A percentile compares a stretch with the other conserved stretches of the same genome.
phyloP scores from a whole-genome alignment of 2,329 filamentous ascomycete species.

The Aspergillus novofumigatus region DNA sequence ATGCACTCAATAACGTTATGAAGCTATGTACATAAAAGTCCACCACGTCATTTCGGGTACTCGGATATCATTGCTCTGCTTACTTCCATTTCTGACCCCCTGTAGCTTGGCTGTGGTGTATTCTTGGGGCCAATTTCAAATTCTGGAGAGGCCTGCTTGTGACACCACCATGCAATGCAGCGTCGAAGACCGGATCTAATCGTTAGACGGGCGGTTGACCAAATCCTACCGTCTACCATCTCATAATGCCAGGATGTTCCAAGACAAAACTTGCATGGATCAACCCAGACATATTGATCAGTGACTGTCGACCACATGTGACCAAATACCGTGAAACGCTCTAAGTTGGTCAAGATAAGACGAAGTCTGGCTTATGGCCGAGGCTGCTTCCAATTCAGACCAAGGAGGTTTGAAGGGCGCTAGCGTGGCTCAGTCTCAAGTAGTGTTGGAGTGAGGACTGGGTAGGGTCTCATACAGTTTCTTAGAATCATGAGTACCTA shows the following conservation, averaged over 20 bases:
- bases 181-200: neutral
- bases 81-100: neutral
- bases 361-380: no score
- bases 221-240: no score
- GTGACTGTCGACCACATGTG: neutral
- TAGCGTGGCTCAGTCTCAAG: neutral
- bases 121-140: neutral
- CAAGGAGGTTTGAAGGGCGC: neutral
- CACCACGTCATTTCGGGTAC: neutral
- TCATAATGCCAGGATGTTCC: no score
- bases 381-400: neutral
- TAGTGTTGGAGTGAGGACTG: neutral
- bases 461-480: neutral
- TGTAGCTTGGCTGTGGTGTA: neutral
- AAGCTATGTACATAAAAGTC: neutral
- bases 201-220: neutral
- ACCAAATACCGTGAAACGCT: neutral
- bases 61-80: neutral
- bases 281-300: neutral
- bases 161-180: neutral
- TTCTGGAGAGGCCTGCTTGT: neutral
- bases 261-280: neutral
- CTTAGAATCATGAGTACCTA: neutral
- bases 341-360: neutral
- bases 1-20: neutral